Conservation (phyloP, 768 basidiomycete genomes). For the Macrolepiota dolichaula region DNA sequence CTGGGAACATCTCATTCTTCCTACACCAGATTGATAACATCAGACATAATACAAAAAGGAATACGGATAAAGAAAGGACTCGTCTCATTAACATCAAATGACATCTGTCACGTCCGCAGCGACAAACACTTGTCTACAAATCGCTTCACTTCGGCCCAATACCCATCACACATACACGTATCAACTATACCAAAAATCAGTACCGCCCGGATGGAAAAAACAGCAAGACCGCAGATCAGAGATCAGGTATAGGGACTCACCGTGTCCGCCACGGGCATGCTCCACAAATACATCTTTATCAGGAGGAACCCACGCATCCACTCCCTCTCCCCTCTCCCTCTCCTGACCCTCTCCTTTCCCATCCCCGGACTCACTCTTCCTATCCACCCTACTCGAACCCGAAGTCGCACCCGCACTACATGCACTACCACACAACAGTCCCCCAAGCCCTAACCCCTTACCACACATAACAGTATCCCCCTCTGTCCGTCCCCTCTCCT, state of each 20-base stretch:
- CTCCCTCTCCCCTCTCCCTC: neutral
- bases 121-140: neutral
- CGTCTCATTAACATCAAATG: neutral
- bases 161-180: neutral
- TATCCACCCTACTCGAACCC: neutral
- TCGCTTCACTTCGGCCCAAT: neutral
- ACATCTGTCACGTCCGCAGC: neutral
- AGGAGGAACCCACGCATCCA: neutral
- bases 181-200: neutral
- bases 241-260: too few species aligned
- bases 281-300: conserved; percentile 6
- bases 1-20: too few species aligned
- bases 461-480: neutral
- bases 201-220: neutral
- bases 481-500: neutral
- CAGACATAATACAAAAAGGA: neutral
- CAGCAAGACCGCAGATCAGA: neutral
- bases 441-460: neutral
- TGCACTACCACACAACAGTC: neutral
- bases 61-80: neutral
- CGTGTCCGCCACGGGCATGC: conserved; percentile 7
- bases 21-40: too few species aligned
- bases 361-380: neutral
- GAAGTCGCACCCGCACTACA: neutral
- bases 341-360: too few species aligned